These are phyloP conservation scores for Termitomyces sp. DNA, from an alignment of 1,284 basidiomycete genomes.

Conservation along the genomic window DNA sequence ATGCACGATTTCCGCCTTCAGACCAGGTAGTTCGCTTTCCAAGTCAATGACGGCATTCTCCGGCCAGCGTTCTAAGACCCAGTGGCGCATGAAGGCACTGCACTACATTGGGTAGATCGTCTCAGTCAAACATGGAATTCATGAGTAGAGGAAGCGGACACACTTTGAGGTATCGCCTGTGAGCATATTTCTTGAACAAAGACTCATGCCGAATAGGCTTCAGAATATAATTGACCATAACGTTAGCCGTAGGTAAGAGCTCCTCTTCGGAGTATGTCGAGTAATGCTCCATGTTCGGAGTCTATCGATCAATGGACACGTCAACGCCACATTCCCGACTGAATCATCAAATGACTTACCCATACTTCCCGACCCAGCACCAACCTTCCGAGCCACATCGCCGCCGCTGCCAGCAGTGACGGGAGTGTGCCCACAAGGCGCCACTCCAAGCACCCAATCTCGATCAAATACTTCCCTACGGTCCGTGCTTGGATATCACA, in stretches of 20 bases:
- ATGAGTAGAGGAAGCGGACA: neutral
- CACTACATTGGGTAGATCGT: slow-evolving; percentile 31
- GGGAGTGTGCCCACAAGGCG: slow-evolving; percentile 78
- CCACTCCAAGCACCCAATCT: slow-evolving; percentile 89
- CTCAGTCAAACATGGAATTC: neutral
- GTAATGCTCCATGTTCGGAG: slow-evolving; percentile 74
- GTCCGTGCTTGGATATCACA: slow-evolving; percentile 92
- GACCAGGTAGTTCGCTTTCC: slow-evolving; percentile 36
- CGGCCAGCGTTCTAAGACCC: slow-evolving; percentile 55
- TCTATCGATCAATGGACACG: slow-evolving; percentile 23
- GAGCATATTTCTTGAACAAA: slow-evolving; percentile 77
- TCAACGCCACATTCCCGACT: slow-evolving; percentile 10
- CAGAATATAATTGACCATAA: slow-evolving; percentile 86
- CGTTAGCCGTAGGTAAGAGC: slow-evolving; percentile 77
- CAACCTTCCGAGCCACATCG: slow-evolving; percentile 88
- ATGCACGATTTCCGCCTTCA: slow-evolving; percentile 39
- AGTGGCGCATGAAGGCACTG: slow-evolving; percentile 53
- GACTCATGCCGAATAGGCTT: slow-evolving; percentile 62
- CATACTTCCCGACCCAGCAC: slow-evolving; percentile 82
- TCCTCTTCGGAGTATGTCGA: slow-evolving; percentile 82
- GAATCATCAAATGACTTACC: slow-evolving; percentile 47
- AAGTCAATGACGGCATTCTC: slow-evolving; percentile 44
- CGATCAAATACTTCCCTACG: slow-evolving; percentile 89
- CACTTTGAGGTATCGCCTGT: slow-evolving; percentile 59
- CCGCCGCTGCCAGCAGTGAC: slow-evolving; percentile 83